Conservation (phyloP, 768 basidiomycete species). For the Lentinula lateritia region DNA sequence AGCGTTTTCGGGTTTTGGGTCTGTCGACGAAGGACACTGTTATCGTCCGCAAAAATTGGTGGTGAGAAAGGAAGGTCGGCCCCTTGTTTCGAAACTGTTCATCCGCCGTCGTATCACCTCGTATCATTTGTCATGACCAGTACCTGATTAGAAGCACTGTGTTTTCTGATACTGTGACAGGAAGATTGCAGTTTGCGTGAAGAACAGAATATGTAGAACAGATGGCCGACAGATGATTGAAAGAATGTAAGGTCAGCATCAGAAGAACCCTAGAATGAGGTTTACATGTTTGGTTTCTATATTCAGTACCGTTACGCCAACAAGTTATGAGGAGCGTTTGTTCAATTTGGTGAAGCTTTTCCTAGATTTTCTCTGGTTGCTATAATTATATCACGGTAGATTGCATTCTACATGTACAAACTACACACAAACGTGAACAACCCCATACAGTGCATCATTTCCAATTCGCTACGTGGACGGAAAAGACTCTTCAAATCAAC, state of each 20-base stretch:
- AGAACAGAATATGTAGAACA: background rate
- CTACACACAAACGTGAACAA: background rate
- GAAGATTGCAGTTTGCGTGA: background rate
- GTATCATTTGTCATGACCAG: background rate
- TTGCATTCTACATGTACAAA: too few species aligned
- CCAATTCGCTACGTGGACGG: background rate
- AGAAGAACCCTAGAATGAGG: background rate
- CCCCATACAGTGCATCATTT: too few species aligned
- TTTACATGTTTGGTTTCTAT: background rate
- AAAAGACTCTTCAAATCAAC: too few species aligned
- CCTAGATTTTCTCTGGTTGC: too few species aligned
- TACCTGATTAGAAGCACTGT: background rate
- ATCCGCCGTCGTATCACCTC: background rate
- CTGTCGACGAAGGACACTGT: background rate
- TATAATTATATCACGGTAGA: too few species aligned
- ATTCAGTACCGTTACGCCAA: too few species aligned
- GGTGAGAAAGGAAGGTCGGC: background rate
- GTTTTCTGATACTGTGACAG: background rate
- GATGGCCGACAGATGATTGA: too few species aligned
- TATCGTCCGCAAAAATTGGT: background rate
- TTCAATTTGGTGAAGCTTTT: too few species aligned
- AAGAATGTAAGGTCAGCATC: background rate
- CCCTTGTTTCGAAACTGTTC: background rate
- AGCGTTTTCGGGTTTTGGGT: background rate
- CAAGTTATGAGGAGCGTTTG: too few species aligned